phyloP scores from a whole-genome alignment of 768 basidiomycete genomes.

The Trametes cubensis region DNA sequence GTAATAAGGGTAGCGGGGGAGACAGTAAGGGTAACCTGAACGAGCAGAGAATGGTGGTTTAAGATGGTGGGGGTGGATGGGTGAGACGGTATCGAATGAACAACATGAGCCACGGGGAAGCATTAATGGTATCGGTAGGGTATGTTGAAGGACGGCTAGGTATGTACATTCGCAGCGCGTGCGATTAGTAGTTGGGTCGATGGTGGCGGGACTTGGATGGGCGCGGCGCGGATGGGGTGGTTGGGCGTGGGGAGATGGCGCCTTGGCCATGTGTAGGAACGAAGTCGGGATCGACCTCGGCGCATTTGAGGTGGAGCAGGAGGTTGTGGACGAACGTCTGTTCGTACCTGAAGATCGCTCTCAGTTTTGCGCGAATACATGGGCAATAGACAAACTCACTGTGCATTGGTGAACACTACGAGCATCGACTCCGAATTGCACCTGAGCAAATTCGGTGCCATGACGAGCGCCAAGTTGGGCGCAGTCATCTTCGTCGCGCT shows the following conservation, averaged over 20 bases:
- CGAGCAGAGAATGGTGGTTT: not conserved
- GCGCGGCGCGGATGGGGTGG: constrained; percentile 18
- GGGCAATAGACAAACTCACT: constrained; percentile 53
- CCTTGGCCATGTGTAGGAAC: constrained; percentile 79
- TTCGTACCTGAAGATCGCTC: constrained; percentile 61
- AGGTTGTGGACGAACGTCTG: constrained; percentile 88
- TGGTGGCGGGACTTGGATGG: constrained; percentile 16
- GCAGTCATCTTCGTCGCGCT: constrained; percentile 86
- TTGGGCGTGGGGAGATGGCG: constrained; percentile 50
- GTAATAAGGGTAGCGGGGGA: not conserved
- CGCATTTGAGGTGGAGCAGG: constrained; percentile 75
- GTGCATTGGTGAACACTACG: constrained; percentile 88
- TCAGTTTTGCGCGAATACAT: not conserved
- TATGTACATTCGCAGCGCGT: constrained; percentile 4
- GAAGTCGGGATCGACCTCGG: constrained; percentile 76
- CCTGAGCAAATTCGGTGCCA: constrained; percentile 88
- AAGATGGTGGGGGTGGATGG: too few relatives aligned
- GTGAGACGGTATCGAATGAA: constrained; percentile 6
- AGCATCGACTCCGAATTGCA: constrained; percentile 88
- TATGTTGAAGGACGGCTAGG: constrained; percentile 10
- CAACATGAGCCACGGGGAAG: constrained; percentile 14
- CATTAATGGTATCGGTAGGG: constrained; percentile 23
- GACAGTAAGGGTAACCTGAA: not conserved
- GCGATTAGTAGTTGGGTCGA: constrained; percentile 21
- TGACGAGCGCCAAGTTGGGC: constrained; percentile 83